Conservation (phyloP, 176 grass and related monocot species). For the Oryza meyeriana region DNA sequence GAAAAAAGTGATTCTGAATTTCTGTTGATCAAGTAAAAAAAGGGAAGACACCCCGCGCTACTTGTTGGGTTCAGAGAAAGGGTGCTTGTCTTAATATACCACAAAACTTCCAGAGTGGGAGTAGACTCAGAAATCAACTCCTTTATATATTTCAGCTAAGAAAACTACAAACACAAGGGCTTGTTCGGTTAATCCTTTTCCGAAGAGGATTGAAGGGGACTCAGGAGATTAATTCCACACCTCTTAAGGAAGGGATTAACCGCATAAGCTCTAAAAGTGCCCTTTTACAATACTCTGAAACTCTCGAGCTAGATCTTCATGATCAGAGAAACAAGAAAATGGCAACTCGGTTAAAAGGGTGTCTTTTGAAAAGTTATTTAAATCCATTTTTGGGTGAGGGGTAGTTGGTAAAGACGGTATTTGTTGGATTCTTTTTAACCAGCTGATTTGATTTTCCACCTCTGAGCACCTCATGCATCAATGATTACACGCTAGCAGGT, state of each 20-base stretch:
- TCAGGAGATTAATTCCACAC: no score
- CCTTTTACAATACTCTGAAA: no score
- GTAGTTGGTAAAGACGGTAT: not conserved
- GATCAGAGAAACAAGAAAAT: not conserved
- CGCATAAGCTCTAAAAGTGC: no score
- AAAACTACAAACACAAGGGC: not conserved
- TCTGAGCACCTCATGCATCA: not conserved
- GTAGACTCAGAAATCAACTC: not conserved
- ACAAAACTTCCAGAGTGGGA: conserved; percentile 11
- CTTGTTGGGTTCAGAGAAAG: not conserved
- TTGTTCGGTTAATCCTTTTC: no score
- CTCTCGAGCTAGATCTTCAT: not conserved
- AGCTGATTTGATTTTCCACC: not conserved
- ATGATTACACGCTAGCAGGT: not conserved
- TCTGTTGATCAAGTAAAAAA: not conserved
- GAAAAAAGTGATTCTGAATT: not conserved
- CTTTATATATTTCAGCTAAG: not conserved
- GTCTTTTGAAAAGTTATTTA: not conserved
- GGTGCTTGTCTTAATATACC: not conserved
- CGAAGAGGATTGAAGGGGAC: no score
- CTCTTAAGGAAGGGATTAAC: no score
- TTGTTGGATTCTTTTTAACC: not conserved
- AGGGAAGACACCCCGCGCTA: not conserved
- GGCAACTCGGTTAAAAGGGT: not conserved
- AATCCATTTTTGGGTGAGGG: not conserved